A percentile compares a stretch with the other conserved stretches of the same genome.
Evolutionary conservation across 192 early-diverging fungal species (phyloP).

Genomic region (Linnemannia elongata): DNA sequence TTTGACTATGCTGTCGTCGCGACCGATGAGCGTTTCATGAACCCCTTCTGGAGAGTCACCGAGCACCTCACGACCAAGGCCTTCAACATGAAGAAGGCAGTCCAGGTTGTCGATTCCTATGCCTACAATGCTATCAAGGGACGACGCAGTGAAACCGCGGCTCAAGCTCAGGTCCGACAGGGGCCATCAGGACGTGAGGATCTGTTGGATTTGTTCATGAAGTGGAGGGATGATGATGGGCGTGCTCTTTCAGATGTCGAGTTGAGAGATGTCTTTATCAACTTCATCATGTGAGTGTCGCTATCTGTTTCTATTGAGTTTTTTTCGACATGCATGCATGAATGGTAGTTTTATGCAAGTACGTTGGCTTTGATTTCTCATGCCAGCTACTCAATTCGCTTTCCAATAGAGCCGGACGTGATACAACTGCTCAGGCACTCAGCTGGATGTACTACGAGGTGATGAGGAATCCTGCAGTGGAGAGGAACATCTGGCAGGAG

Average conservation of each 20-base stretch:
- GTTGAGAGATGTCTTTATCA: conserved; percentile 62
- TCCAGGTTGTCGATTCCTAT: conserved; percentile 42
- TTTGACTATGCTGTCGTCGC: conserved; percentile 65
- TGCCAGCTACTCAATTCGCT: background rate
- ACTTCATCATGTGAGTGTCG: conserved; percentile 51
- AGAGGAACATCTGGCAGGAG: conserved; percentile 55
- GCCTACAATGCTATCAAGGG: conserved; percentile 50
- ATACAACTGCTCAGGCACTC: conserved; percentile 71
- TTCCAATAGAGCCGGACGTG: conserved; percentile 56
- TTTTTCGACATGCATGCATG: background rate
- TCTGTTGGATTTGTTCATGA: conserved; percentile 64
- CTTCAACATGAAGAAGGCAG: conserved; percentile 27
- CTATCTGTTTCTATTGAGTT: background rate
- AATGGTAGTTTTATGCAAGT: too few species aligned
- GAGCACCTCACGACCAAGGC: conserved; percentile 28
- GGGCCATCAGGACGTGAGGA: conserved; percentile 35
- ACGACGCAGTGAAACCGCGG: conserved; percentile 24
- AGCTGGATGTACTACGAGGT: conserved; percentile 67
- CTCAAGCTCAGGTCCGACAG: conserved; percentile 17
- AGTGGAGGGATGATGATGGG: conserved; percentile 57
- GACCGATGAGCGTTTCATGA: conserved; percentile 46
- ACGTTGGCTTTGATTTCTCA: background rate
- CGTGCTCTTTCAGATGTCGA: conserved; percentile 47
- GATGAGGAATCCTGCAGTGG: conserved; percentile 51
- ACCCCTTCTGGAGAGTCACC: conserved; percentile 51